Percentiles rank a stretch among this genome's conserved stretches.
Conservation (phyloP, 2,329 filamentous ascomycete species). For the Madurella fahalii region DNA sequence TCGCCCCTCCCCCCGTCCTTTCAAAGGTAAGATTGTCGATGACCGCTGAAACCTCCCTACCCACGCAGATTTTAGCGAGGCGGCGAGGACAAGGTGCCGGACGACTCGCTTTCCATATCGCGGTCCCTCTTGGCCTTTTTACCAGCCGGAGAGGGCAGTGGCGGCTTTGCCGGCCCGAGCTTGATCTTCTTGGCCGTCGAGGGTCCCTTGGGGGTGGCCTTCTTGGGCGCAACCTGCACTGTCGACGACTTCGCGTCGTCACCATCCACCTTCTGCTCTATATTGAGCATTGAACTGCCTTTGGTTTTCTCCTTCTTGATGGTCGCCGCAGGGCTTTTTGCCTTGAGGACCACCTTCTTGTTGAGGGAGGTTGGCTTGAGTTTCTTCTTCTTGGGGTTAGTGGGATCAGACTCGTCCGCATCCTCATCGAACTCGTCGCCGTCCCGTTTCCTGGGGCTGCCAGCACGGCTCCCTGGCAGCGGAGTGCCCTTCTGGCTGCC, state of each 20-base stretch:
- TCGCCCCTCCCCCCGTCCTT: no score
- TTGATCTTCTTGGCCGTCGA: slow-evolving; percentile 46
- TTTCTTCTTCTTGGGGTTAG: slow-evolving; percentile 55
- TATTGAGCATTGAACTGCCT: slow-evolving; percentile 45
- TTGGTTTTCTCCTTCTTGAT: slow-evolving; percentile 55
- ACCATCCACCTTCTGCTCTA: slow-evolving; percentile 43
- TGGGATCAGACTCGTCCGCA: slow-evolving; percentile 47
- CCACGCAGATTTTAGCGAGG: slow-evolving; percentile 28
- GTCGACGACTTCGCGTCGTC: slow-evolving; percentile 36
- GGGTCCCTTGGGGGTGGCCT: slow-evolving; percentile 37
- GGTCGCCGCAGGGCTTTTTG: slow-evolving; percentile 36
- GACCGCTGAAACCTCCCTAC: no score
- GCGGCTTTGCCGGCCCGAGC: slow-evolving; percentile 40
- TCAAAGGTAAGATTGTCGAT: not conserved
- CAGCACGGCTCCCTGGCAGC: slow-evolving; percentile 48
- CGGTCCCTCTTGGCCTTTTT: slow-evolving; percentile 47
- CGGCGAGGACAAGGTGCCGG: slow-evolving; percentile 53
- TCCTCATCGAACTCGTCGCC: slow-evolving; percentile 53
- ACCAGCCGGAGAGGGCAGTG: slow-evolving; percentile 44
- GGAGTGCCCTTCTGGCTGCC: slow-evolving; percentile 62
- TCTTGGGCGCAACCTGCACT: slow-evolving; percentile 41
- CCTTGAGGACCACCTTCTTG: slow-evolving; percentile 56
- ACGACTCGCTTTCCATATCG: slow-evolving; percentile 54
- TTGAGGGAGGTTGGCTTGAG: slow-evolving; percentile 44
- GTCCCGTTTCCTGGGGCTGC: slow-evolving; percentile 55